Evolutionary conservation across 352 stramenopile genomes (phyloP).

Genomic region (Phytophthora sp.): DNA sequence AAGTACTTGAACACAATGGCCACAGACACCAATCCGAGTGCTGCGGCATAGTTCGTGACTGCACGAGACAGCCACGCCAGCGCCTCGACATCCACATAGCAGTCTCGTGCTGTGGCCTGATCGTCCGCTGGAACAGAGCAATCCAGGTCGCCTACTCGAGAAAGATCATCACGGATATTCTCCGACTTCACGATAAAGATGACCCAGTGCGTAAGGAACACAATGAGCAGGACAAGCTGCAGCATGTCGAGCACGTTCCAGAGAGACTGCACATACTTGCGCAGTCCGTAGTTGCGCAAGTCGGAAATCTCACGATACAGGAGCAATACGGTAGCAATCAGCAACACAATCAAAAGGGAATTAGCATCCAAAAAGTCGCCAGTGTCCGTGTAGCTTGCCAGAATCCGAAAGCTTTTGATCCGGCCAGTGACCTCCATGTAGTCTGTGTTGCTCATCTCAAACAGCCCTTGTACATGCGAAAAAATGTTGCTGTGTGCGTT

Average conservation of each 20-base stretch:
- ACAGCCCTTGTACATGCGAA: constrained; percentile 68
- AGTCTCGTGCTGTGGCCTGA: constrained; percentile 49
- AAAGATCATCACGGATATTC: constrained; percentile 55
- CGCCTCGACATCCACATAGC: constrained; percentile 65
- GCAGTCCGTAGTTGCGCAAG: constrained; percentile 51
- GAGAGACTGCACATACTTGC: constrained; percentile 75
- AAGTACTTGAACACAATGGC: constrained; percentile 89
- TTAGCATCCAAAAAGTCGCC: constrained; percentile 58
- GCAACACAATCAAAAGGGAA: constrained; percentile 66
- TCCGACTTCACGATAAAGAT: constrained; percentile 61
- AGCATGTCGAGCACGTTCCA: constrained; percentile 83
- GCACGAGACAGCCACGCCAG: constrained; percentile 55
- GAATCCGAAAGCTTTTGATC: constrained; percentile 77
- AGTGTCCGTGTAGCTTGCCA: constrained; percentile 54
- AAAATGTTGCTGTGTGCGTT: constrained; percentile 84
- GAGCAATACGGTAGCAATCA: constrained; percentile 56
- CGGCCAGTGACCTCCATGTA: constrained; percentile 77
- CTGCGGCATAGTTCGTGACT: constrained; percentile 65
- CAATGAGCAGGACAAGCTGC: constrained; percentile 70
- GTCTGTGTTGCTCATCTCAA: constrained; percentile 81
- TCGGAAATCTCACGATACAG: constrained; percentile 62
- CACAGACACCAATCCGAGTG: constrained; percentile 67
- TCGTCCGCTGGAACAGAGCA: constrained; percentile 54
- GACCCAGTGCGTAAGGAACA: constrained; percentile 69
- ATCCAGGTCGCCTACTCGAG: constrained; percentile 55